Evolutionary conservation across 2,329 filamentous ascomycete species (phyloP).

Genomic region (Nothophoma quercina): DNA sequence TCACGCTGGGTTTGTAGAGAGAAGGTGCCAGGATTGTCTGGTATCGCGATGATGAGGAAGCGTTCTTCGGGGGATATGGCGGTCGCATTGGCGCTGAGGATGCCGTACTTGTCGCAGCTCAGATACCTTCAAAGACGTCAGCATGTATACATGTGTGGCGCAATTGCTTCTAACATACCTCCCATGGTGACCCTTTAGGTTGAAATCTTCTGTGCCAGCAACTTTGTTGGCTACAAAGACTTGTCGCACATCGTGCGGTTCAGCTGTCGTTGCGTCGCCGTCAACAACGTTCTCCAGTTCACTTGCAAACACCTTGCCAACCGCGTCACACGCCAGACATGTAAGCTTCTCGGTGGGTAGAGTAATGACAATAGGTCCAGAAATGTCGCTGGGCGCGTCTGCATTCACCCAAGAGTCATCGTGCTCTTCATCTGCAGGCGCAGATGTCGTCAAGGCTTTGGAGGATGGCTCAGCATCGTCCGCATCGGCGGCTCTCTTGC

Average conservation of each 20-base stretch:
- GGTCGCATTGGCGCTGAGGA: slow-evolving; percentile 77
- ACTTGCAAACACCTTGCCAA: slow-evolving; percentile 84
- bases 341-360: slow-evolving; percentile 76
- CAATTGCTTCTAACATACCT: slow-evolving; percentile 58
- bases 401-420: slow-evolving; percentile 95
- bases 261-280: slow-evolving; percentile 79
- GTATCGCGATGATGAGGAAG: slow-evolving; percentile 69
- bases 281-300: slow-evolving; percentile 89
- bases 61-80: slow-evolving; percentile 86
- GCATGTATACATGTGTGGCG: neutral
- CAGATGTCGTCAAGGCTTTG: slow-evolving; percentile 48
- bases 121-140: slow-evolving; percentile 69
- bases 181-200: slow-evolving; percentile 90
- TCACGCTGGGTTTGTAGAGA: slow-evolving; percentile 76
- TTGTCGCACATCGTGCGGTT: slow-evolving; percentile 94
- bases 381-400: slow-evolving; percentile 75
- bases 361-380: slow-evolving; percentile 83
- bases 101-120: slow-evolving; percentile 82
- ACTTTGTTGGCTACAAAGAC: slow-evolving; percentile 92
- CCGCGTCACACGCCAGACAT: slow-evolving; percentile 84
- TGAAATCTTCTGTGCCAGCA: slow-evolving; percentile 79
- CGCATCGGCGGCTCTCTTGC: slow-evolving; percentile 73
- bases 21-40: slow-evolving; percentile 74
- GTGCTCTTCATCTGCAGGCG: slow-evolving; percentile 58
- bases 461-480: slow-evolving; percentile 51